Percentiles rank a stretch among this genome's conserved stretches.
Conservation (phyloP, 768 basidiomycete genomes). For the Tylopilus felleus region DNA sequence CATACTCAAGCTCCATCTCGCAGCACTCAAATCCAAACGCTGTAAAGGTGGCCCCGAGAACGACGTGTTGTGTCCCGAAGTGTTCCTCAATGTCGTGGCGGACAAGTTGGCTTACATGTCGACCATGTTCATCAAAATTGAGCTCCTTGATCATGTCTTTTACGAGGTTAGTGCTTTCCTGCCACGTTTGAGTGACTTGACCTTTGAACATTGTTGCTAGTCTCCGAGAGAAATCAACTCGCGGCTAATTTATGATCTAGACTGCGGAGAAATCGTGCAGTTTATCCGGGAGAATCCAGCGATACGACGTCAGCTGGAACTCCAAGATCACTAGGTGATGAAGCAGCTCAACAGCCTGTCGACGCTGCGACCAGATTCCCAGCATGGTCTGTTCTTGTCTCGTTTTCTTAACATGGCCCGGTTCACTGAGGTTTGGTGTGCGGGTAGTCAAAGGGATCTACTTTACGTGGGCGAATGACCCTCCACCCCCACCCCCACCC, state of each 20-base stretch:
- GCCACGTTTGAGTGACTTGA: not conserved
- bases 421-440: too few relatives aligned
- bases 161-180: conserved; percentile 72
- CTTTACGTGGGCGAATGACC: conserved; percentile 92
- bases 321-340: conserved; percentile 89
- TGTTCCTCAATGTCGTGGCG: conserved; percentile 94
- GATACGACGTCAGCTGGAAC: conserved; percentile 85
- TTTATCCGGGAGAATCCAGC: conserved; percentile 95
- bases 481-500: too few relatives aligned
- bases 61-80: conserved; percentile 91
- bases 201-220: conserved; percentile 37
- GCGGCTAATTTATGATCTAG: conserved; percentile 85
- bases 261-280: conserved; percentile 80
- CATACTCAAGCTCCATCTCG: conserved; percentile 81
- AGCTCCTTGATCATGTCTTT: conserved; percentile 97
- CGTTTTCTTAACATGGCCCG: too few relatives aligned
- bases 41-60: conserved; percentile 86
- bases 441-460: conserved; percentile 87
- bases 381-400: too few relatives aligned
- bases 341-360: conserved; percentile 91
- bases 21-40: conserved; percentile 83
- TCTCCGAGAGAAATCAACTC: conserved; percentile 98
- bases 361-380: conserved; percentile 79
- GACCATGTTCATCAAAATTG: conserved; percentile 98
- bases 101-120: conserved; percentile 96